Evolutionary conservation across 768 basidiomycete species (phyloP).

Genomic region (Tulasnella sp.): DNA sequence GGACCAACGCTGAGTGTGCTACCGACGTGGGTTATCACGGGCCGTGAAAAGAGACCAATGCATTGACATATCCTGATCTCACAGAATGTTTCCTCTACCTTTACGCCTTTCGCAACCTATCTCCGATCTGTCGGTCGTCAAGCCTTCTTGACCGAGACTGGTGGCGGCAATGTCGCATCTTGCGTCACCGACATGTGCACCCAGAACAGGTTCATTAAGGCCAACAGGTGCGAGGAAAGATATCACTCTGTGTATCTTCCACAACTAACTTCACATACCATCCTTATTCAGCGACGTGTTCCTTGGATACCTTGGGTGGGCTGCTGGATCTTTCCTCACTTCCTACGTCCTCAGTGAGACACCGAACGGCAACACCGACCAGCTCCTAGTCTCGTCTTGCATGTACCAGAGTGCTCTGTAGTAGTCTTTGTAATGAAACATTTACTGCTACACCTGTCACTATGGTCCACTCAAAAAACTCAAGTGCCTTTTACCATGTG

Average conservation of each 20-base stretch:
- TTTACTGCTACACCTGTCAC: too few species aligned
- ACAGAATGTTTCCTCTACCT: slow-evolving; percentile 2
- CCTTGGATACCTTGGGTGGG: slow-evolving; percentile 12
- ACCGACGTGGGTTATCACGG: slow-evolving; percentile 26
- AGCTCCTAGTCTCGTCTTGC: slow-evolving; percentile 10
- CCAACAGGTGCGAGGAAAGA: slow-evolving; percentile 6
- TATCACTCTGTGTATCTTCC: background rate
- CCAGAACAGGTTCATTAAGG: slow-evolving; percentile 3
- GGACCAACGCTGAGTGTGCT: slow-evolving; percentile 34
- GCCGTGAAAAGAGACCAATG: background rate
- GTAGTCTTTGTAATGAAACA: too few species aligned
- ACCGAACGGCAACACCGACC: slow-evolving; percentile 2
- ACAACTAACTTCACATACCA: background rate
- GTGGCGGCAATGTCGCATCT: slow-evolving; percentile 7
- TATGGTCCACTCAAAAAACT: too few species aligned
- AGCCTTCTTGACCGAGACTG: slow-evolving; percentile 13
- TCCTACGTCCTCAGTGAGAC: slow-evolving; percentile 8
- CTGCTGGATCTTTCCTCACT: slow-evolving; percentile 6
- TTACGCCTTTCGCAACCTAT: slow-evolving; percentile 3
- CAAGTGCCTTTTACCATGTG: too few species aligned
- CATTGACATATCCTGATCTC: background rate
- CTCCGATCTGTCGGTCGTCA: slow-evolving; percentile 8
- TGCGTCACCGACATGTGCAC: slow-evolving; percentile 12
- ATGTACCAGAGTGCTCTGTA: slow-evolving; percentile 1
- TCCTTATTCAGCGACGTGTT: slow-evolving; percentile 3